A percentile compares a stretch with the other conserved stretches of the same genome.
Evolutionary conservation across 78 protist genomes (phyloP).

Genomic region (Tieghemostelium lacteum): DNA sequence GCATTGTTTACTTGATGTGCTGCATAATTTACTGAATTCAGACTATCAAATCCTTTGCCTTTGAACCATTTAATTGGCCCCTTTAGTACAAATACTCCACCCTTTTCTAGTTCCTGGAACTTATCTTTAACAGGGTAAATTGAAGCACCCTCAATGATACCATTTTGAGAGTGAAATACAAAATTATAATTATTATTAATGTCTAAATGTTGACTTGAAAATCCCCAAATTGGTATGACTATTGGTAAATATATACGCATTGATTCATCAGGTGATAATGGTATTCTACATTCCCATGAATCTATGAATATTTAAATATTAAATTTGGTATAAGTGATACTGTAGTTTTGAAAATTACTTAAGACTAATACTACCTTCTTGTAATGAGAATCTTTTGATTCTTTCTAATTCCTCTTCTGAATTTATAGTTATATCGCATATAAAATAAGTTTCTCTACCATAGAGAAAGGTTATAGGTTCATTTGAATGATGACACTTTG

Average conservation of each 20-base stretch:
- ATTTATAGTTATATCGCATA: conserved; percentile 4
- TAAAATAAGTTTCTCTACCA: conserved; percentile 45
- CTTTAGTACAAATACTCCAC: background rate
- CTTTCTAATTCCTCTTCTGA: conserved; percentile 11
- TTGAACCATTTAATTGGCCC: conserved; percentile 62
- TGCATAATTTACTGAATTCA: background rate
- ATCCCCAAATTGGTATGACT: conserved; percentile 56
- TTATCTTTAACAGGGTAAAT: conserved; percentile 55
- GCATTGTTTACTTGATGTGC: background rate
- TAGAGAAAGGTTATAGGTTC: background rate
- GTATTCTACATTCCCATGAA: conserved; percentile 59
- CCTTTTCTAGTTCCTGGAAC: background rate
- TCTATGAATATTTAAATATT: conserved; percentile 4
- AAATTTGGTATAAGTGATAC: background rate
- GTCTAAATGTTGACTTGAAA: conserved; percentile 15
- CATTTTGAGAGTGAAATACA: conserved; percentile 39
- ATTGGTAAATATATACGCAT: conserved; percentile 30
- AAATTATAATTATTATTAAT: conserved; percentile 35
- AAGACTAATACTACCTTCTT: background rate
- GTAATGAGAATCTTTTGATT: background rate
- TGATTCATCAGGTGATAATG: conserved; percentile 25
- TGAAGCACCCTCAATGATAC: conserved; percentile 36
- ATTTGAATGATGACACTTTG: conserved; percentile 10
- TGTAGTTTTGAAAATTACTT: background rate
- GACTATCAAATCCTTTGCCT: background rate